Evolutionary conservation across 2,329 filamentous ascomycete species (phyloP).

Genomic region (Pseudocercospora eumusae): DNA sequence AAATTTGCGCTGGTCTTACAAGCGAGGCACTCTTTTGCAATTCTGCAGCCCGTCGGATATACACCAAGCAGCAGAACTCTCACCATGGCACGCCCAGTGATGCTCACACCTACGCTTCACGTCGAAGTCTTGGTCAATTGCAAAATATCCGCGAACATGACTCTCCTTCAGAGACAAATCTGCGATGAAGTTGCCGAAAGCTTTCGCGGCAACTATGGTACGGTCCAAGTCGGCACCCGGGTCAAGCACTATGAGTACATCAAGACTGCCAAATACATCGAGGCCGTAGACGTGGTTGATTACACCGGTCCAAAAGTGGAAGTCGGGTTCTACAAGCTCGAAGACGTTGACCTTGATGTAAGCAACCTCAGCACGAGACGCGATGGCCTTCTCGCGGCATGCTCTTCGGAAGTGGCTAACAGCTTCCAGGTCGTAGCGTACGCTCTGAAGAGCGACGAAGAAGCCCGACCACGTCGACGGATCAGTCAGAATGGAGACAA

Average conservation of each 20-base stretch:
- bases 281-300: slow-evolving; percentile 43
- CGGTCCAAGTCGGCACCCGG: background rate
- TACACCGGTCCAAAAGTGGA: slow-evolving; percentile 38
- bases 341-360: slow-evolving; percentile 45
- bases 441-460: slow-evolving; percentile 38
- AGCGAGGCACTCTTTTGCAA: background rate
- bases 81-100: slow-evolving; percentile 20
- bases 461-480: slow-evolving; percentile 29
- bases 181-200: background rate
- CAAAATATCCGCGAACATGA: slow-evolving; percentile 13
- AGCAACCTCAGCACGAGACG: background rate
- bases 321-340: slow-evolving; percentile 34
- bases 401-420: background rate
- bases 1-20: too few species aligned
- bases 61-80: background rate
- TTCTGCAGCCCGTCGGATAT: background rate
- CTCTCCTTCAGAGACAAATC: background rate
- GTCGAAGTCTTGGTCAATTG: slow-evolving; percentile 44
- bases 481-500: slow-evolving; percentile 31
- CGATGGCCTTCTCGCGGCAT: too few species aligned
- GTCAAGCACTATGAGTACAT: slow-evolving; percentile 14
- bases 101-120: slow-evolving; percentile 42
- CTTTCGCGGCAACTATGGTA: background rate
- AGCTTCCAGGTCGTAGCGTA: slow-evolving; percentile 41
- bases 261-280: slow-evolving; percentile 36